phyloP scores from a whole-genome alignment of 2,329 filamentous ascomycete species.

The Sporothrix brasiliensis region DNA sequence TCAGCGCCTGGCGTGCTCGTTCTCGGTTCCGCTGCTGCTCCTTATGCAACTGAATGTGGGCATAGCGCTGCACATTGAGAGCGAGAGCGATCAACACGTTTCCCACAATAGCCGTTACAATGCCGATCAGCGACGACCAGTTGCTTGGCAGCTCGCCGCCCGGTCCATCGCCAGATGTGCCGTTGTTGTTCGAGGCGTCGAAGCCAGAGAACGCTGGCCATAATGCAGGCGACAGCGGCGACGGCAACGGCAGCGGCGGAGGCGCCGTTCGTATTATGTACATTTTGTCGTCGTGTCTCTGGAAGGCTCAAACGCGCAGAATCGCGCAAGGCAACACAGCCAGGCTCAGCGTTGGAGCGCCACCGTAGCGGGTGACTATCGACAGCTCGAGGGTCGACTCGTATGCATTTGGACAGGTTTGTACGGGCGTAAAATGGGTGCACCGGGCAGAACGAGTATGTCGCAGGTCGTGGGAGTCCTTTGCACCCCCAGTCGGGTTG shows the following conservation, averaged over 20 bases:
- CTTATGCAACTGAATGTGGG: slow-evolving; percentile 80
- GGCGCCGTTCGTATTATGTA: slow-evolving; percentile 23
- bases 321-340: neutral
- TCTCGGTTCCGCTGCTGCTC: slow-evolving; percentile 64
- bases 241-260: slow-evolving; percentile 1
- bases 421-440: neutral
- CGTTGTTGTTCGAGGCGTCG: slow-evolving; percentile 33
- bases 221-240: slow-evolving; percentile 32
- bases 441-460: neutral
- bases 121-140: slow-evolving; percentile 95
- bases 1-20: slow-evolving; percentile 58
- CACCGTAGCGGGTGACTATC: slow-evolving; percentile 24
- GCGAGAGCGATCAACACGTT: slow-evolving; percentile 95
- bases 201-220: slow-evolving; percentile 36
- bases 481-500: neutral
- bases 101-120: slow-evolving; percentile 86
- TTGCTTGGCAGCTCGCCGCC: slow-evolving; percentile 57
- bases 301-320: neutral
- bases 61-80: slow-evolving; percentile 94
- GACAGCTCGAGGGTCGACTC: neutral
- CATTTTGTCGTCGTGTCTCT: slow-evolving; percentile 27
- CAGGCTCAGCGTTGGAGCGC: slow-evolving; percentile 27
- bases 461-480: neutral
- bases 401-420: slow-evolving; percentile 24
- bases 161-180: slow-evolving; percentile 41